phyloP scores from a whole-genome alignment of 805 yeast species.

The Ogataea thermomethanolica region DNA sequence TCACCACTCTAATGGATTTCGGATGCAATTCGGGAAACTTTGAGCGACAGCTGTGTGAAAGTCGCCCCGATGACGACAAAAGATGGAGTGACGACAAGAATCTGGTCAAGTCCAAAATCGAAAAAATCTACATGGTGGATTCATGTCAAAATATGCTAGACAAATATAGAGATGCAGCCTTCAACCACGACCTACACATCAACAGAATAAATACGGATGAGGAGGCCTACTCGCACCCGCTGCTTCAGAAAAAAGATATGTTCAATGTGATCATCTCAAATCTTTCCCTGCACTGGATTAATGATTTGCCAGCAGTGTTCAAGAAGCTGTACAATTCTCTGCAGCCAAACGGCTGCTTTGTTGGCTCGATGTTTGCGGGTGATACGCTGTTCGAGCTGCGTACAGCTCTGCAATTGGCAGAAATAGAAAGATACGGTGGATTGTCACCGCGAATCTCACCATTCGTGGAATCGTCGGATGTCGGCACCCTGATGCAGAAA shows the following conservation, averaged over 20 bases:
- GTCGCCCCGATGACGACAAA: slow-evolving; percentile 35
- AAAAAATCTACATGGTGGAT: slow-evolving; percentile 63
- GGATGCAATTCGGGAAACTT: slow-evolving; percentile 71
- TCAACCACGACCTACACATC: slow-evolving; percentile 44
- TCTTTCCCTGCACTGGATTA: slow-evolving; percentile 78
- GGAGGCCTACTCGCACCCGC: slow-evolving; percentile 49
- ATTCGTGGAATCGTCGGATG: slow-evolving; percentile 71
- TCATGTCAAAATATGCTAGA: slow-evolving; percentile 50
- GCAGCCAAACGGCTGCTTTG: slow-evolving; percentile 76
- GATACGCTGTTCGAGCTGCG: slow-evolving; percentile 82
- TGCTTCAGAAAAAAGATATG: slow-evolving; percentile 35
- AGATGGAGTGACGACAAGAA: slow-evolving; percentile 50
- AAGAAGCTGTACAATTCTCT: slow-evolving; percentile 53
- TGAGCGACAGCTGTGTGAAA: slow-evolving; percentile 34
- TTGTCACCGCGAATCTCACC: slow-evolving; percentile 81
- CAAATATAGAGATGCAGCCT: slow-evolving; percentile 46
- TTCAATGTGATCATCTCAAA: slow-evolving; percentile 75
- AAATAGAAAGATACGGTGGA: slow-evolving; percentile 74
- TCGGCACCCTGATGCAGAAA: slow-evolving; percentile 66
- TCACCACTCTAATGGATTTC: slow-evolving; percentile 60
- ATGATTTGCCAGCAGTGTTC: slow-evolving; percentile 70
- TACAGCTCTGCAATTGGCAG: slow-evolving; percentile 78
- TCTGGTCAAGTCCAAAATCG: slow-evolving; percentile 49
- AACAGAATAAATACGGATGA: slow-evolving; percentile 62
- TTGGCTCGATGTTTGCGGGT: slow-evolving; percentile 80